Evolutionary conservation across 495 filamentous ascomycete genomes (phyloP), one percentile per base, ranked within the genome.

Genomic region (Penicillium cataractarum): DNA sequence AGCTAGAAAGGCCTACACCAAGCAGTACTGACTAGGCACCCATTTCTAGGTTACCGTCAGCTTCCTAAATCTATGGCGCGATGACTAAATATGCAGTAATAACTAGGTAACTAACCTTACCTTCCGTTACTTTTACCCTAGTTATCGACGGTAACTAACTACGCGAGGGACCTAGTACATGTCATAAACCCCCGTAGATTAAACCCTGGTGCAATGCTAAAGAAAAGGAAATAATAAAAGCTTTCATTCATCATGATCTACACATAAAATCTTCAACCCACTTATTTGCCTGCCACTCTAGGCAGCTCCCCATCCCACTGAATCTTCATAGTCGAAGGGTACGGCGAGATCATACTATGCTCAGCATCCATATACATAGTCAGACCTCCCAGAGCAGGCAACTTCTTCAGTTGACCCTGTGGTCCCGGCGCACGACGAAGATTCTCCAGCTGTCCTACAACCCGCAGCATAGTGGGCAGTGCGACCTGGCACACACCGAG

Each of bases 321-420:
- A 6, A 83, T 71, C 67, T 81, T 83, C 80, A 82, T 89, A 24
- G 83, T 88, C 3, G 84, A 83, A 0, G 91, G 91, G 73, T 91
- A 92, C 2, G 89, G 84, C 64, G 83, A 89, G 66, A 85, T 84
- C n/a, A 78, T 78, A 22, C 87, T 89, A 71, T 88, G 86, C 67
- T 93, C 86, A 57, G 88, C 84, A 44, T 84, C 83, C 83, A 94
- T 83, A 58, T 92, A 93, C 56, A 86, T 77, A 15, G 83, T 83
- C 57, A 84, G 82, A 0, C 83, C 88, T 17, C 81, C 85, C 1
- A 79, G 76, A 9, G 77, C 80, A 0, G 76, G 66, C 5, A 92
- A 74, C 70, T 81, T 87, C 78, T 92, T 93, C 58, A 93, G 69
- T 58, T 86, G 74, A 1, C 91, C 91, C 75, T 90, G 86, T 6